Percentiles rank a stretch among this genome's conserved stretches.
Evolutionary conservation across 768 basidiomycete species (phyloP).

Genomic region (Lepiota venenata): DNA sequence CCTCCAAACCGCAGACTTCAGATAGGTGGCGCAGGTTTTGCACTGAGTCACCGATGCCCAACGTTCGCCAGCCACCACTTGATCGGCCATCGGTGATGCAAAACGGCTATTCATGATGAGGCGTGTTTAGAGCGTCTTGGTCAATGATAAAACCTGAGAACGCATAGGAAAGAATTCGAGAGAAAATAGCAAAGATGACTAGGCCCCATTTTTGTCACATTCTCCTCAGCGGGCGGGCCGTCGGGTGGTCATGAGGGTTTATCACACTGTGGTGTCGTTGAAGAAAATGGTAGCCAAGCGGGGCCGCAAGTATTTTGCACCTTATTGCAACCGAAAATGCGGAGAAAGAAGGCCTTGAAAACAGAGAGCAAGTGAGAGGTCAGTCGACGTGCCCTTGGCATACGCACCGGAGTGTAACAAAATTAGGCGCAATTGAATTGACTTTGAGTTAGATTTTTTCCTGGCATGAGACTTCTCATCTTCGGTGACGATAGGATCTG

Average conservation of each 20-base stretch:
- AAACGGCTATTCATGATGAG: too few species aligned
- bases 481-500: constrained; percentile 8
- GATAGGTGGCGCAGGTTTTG: too few species aligned
- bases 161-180: too few species aligned
- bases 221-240: background rate
- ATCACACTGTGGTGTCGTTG: background rate
- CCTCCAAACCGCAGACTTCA: too few species aligned
- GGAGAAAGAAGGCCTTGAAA: constrained; percentile 9
- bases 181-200: too few species aligned
- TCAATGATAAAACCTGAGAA: too few species aligned
- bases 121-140: too few species aligned
- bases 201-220: too few species aligned
- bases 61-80: too few species aligned
- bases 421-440: constrained; percentile 9
- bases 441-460: constrained; percentile 5
- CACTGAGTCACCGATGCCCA: too few species aligned
- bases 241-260: constrained; percentile 8
- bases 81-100: too few species aligned
- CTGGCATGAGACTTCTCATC: background rate
- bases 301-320: constrained; percentile 2
- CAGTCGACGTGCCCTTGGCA: constrained; percentile 5
- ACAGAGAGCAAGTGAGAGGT: constrained; percentile 3
- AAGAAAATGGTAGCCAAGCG: background rate
- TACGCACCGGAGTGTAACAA: constrained; percentile 3
- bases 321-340: constrained; percentile 10